Base-by-base conservation (phyloP, 176 grass and related monocot species). In the Panicum miliaceum region DNA sequence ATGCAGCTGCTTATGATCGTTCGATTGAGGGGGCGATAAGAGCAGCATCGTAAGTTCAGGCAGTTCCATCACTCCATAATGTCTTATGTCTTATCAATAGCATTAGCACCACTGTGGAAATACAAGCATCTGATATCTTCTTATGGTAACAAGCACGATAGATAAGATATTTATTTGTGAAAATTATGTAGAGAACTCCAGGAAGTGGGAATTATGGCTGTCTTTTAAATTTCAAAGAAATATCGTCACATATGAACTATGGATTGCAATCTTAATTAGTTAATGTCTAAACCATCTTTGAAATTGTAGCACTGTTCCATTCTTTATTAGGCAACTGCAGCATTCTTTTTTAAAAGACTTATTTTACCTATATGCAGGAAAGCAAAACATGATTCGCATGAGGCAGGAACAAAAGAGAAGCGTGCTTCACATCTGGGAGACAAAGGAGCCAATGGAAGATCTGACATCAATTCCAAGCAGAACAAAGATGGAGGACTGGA, bases 1-100 rank as follows among this genome's bases (percentile, higher is more conserved):
- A 20, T 60, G 82, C 93, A 98, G 95, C 88, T 90, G 92, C 93
- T 76, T 98, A 87, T 78, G 95, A 98, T 77, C 88, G 86, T 71
- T 89, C 84, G 22, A 98, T 98, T 75, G 72, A 88, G 47, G 95
- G 95, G 81, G 95, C 95, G 9, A 95, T 95, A 85, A 88, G 85
- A 84, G 78, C 56, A 54, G 22, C 80, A 87, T 87, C 58, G 95
- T 94, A 91, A 97, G 95, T 94, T 79, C 16, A 72, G 71, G 11
- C 59, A 32, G 65, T 68, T 64, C 14, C 78, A 71, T 22, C 42
- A 32, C 53, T 77, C 38, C 25, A 53, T 65, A 60, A 51, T 68
- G 66, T 82, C 22, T 66, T 35, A 43, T 20, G 66, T 82, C 22
- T 66, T 35, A 43, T 20, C 14, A 54, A 73, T 52, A 69, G 15